Evolutionary conservation across 2,329 filamentous ascomycete genomes (phyloP), one percentile per base, ranked within the genome.

Genomic region (Ophiostoma sp.): DNA sequence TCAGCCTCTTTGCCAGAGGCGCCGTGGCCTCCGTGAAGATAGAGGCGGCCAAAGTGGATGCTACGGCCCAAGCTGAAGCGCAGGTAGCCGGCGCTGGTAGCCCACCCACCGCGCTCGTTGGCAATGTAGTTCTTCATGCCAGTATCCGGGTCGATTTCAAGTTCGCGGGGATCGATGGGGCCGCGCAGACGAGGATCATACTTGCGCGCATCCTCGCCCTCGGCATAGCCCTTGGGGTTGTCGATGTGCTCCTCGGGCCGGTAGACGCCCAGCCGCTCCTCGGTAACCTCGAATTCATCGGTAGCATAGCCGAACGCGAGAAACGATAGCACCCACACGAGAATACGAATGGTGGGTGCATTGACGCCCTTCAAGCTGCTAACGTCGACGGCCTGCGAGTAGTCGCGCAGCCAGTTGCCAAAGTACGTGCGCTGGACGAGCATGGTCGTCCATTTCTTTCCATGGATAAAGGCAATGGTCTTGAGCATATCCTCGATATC

Each of bases 71-170:
- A 82, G 73, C 90, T 93, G 78, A 87, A 91, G 73, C 88, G 87
- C 70, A 97, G 83, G 75, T 94, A 97, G 52, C 91, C 93, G 7
- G 91, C 82, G 71, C 93, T 97, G 27, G 95, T 99, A 1, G 93
- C 92, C 91, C 93, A 97, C 55, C 86, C 85, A 4, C 93, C 92
- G 14, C 80, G 82, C 77, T 98, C 94, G 75, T 97, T 98, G 70
- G 94, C 88, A 73, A 99, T 98, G 78, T 99, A 99, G 77, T 98
- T 98, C 79, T 98, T 99, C 94, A 99, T 97, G n/a, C 93, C 93
- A 0, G 91, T 95, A 5, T 84, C 80, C 45, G 80, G 80, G 74
- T 95, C 91, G 68, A 95, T 85, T 70, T 91, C 87, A 27, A 91
- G 85, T 75, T 95, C 91, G 55, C 85, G 78, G 4, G 85, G 84